Base-by-base conservation (phyloP, 768 basidiomycete genomes). In the Boletales sp. region DNA sequence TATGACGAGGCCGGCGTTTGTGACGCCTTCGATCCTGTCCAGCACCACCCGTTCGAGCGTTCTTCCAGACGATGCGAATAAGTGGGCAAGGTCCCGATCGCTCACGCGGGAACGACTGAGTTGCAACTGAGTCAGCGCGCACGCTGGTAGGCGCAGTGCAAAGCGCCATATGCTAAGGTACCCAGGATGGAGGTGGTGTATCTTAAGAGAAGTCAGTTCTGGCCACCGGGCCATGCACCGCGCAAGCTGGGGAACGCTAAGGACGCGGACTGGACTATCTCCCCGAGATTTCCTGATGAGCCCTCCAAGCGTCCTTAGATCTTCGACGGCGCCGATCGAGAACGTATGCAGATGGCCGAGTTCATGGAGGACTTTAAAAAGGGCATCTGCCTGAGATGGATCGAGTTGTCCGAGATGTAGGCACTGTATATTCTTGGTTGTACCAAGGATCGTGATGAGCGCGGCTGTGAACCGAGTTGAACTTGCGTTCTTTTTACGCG, bases 1-100 rank as follows among this genome's bases (percentile, higher is more conserved):
- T 19, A 51, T 34, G 17, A 2, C 32, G 15, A 62, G 52, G 5
- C 61, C 58, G 2, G 43, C 10, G 38, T 60, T 60, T 40, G 61
- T 63, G 34, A 63, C 6, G 10, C 61, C 61, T 11, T 50, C 41
- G 48, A 62, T 35, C 13, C 40, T 17, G 5, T 62, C 57, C 1
- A 62, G 35, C 36, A 45, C 49, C 8, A 63, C 61, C 4, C 44
- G 48, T 40, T 62, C 61, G 42, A 62, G 61, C 40, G 57, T 44
- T 1, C 8, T 37, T 1, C 47, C 47, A 1, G 60, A 52, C 11
- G 57, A 47, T 21, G 36, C 21, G 11, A 56, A 57, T 0, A 62
- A 47, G 27, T 56, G 43, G 14, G 15, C 31, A 38, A 62, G 60
- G 41, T 62, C 60, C 40, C 50, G 49, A 45, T 62, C 61, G 17